Base-by-base conservation (phyloP, 1,284 basidiomycete genomes). In the Quambalaria eucalypti region DNA sequence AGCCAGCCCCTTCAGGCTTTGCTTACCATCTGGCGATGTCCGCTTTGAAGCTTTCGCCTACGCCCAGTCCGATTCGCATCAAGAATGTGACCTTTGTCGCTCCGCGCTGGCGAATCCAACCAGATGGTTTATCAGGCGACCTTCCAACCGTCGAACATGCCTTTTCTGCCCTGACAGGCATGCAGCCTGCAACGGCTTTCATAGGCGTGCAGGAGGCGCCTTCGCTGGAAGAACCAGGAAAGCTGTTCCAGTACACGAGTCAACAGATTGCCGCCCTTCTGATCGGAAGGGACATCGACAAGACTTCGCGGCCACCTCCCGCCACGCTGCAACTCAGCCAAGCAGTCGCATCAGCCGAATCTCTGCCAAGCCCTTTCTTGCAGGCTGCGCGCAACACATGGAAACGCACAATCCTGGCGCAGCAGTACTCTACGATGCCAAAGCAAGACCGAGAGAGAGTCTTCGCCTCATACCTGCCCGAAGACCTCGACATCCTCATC, bases 401-500 rank as follows among this genome's bases (percentile, higher is more conserved):
- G 58, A 59, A 60, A 1, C 46, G 12, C 1, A n/a, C 21, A 2
- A 26, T 26, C n/a, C 59, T 71, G 0, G 31, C 52, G 0, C 10
- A 23, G 7, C 23, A 52, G 2, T 71, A 64, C 19, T 50, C 55
- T 0, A 56, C 62, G 1, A 50, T 69, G 2, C 3, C 53, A 0
- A 4, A 28, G 0, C 44, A 51, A 10, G 60, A 64, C 19, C 50
- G 65, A 16, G 8, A 7, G 2, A 2, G 26, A 2, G 46, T 56
- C 3, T 71, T 69, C 49, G 54, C 61, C 3, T 53, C 68, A 2
- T 68, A 50, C 31, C 46, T 57, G 19, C 28, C 54, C 0, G 33
- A 46, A 10, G 66, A 68, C 3, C 19, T 69, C 1, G 69, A 71
- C 30, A 14, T 71, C 0, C 3, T 58, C 16, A 46, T 59, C 6